These are phyloP conservation scores for Niveomyces coronatus DNA, from an alignment of 2,329 filamentous ascomycete genomes.

Conservation along the genomic window DNA sequence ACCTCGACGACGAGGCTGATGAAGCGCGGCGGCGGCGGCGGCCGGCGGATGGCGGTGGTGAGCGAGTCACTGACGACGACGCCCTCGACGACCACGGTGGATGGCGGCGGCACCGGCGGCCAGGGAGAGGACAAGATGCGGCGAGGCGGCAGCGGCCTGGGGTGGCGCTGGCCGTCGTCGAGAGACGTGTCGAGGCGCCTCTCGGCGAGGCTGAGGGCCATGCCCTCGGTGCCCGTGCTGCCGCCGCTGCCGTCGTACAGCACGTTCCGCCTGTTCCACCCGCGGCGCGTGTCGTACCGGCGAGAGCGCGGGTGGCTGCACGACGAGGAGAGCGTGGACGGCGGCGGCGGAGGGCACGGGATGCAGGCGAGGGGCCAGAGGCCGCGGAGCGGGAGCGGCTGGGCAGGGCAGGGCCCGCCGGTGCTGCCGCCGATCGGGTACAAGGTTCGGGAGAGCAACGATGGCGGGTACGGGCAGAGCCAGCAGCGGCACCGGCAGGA, in stretches of 20 bases:
- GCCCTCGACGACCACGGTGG: too few relatives aligned
- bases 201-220: constrained; percentile 18
- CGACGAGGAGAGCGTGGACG: constrained; percentile 39
- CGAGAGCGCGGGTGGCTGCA: constrained; percentile 32
- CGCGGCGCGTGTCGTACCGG: constrained; percentile 16
- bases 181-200: constrained; percentile 20
- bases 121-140: not conserved
- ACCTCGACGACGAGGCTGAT: constrained; percentile 19
- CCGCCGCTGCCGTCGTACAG: constrained; percentile 25
- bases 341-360: not conserved
- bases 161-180: too few relatives aligned
- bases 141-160: not conserved
- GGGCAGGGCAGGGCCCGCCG: constrained; percentile 18
- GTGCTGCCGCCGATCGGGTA: constrained; percentile 3
- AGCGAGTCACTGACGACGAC: too few relatives aligned
- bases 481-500: constrained; percentile 4
- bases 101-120: not conserved
- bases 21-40: constrained; percentile 18
- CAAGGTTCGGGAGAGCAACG: not conserved
- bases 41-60: not conserved
- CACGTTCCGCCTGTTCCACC: constrained; percentile 19
- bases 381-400: constrained; percentile 20
- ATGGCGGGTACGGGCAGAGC: not conserved
- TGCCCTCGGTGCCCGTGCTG: constrained; percentile 18
- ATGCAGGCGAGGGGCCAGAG: not conserved